Conservation (phyloP, 176 grass and related monocot genomes). For the Lolium rigidum region DNA sequence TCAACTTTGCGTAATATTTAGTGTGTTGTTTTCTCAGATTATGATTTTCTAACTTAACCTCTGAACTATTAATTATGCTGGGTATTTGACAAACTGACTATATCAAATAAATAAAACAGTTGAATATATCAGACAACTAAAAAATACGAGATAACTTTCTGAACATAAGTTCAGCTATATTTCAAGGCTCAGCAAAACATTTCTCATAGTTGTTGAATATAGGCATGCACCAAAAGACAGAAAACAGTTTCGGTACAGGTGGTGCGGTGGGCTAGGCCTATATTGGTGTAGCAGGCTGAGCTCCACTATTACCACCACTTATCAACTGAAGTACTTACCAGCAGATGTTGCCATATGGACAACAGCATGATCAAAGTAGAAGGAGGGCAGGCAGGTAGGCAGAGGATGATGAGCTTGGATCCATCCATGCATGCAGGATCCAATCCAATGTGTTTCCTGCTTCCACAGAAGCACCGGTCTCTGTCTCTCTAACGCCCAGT, state of each 20-base stretch:
- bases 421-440: background rate
- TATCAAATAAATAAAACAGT: too few species aligned
- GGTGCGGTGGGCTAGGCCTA: background rate
- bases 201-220: background rate
- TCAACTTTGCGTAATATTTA: too few species aligned
- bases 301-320: background rate
- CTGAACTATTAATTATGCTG: too few species aligned
- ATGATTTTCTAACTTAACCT: too few species aligned
- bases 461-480: conserved; percentile 15
- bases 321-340: background rate
- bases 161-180: background rate
- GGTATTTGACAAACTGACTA: too few species aligned
- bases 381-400: background rate
- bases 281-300: background rate
- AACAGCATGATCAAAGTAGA: background rate
- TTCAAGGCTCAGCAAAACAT: background rate
- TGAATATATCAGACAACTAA: too few species aligned
- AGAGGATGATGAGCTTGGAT: background rate
- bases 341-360: background rate
- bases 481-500: conserved; percentile 17
- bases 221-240: background rate
- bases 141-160: too few species aligned
- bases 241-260: background rate
- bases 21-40: too few species aligned
- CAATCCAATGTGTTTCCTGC: background rate